Percentiles rank a stretch among this genome's conserved stretches.
phyloP scores from a whole-genome alignment of 306 rosid species.

The Rubus idaeus region DNA sequence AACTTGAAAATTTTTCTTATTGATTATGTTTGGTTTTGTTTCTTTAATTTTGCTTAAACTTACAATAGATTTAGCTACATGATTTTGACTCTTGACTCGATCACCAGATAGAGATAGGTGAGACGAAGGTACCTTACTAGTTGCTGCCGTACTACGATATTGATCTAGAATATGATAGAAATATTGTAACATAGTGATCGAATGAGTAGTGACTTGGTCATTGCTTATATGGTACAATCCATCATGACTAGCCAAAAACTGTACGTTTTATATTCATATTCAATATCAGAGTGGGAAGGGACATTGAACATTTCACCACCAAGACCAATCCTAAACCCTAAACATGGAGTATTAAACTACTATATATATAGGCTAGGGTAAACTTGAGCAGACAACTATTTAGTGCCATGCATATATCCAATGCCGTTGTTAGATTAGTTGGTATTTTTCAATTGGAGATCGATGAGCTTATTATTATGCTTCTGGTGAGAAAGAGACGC shows the following conservation, averaged over 20 bases:
- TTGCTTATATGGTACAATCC: not conserved
- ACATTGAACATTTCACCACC: not conserved
- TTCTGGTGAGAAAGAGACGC: not conserved
- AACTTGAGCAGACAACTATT: not conserved
- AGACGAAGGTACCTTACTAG: conserved; percentile 9
- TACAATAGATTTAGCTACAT: not conserved
- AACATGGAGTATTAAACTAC: not conserved
- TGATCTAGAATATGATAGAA: not conserved
- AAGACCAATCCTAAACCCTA: too few species aligned
- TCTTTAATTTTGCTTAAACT: not conserved
- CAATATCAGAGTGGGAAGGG: not conserved
- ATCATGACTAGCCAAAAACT: not conserved
- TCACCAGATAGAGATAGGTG: not conserved
- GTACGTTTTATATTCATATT: not conserved
- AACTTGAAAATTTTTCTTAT: too few species aligned
- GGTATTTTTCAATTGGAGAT: not conserved
- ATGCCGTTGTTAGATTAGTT: too few species aligned
- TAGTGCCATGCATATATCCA: not conserved
- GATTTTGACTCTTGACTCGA: not conserved
- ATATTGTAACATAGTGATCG: too few species aligned
- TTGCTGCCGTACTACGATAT: not conserved
- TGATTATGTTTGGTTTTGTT: not conserved
- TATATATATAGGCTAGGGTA: not conserved
- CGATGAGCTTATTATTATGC: not conserved
- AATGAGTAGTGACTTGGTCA: not conserved